Base-by-base conservation (phyloP, 257 asterid species). In the Solanum ossicruentum region DNA sequence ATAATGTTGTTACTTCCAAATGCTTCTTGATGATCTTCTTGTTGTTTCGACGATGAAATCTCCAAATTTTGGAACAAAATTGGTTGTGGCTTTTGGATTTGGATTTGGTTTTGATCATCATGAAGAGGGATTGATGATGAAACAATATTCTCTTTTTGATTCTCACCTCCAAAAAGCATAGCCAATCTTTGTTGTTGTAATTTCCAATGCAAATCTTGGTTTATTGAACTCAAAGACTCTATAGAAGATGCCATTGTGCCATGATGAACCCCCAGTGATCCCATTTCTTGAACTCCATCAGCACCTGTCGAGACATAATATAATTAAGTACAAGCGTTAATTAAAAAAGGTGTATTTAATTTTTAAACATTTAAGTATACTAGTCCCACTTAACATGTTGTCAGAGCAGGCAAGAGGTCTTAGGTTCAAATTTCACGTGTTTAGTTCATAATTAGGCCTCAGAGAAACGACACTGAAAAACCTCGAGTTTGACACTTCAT, bases 161-260 rank as follows among this genome's bases (percentile, higher is more conserved):
- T 63, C 13, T 87, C 93, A 4, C 86, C 91, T 21, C 89, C 93
- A 56, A 84, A 91, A 11, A 93, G 84, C 97, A 91, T 87, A 71
- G 97, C 89, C 41, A 96, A 65, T 85, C 99, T 90, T 82, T 96
- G 97, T 83, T 93, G 95, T 91, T 95, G 99, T 41, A 96, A 73
- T 77, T 92, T 95, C 97, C 92, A 93, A 87, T 96, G 99, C 10
- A 96, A 89, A 51, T 95, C 98, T 85, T 96, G 99, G 89, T 96
- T 96, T 57, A 95, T 91, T 2, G 92, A 92, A 79, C 98, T 95
- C 86, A 96, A 71, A 1, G 98, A 95, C 71, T 96, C 98, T 17
- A 95, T 94, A 0, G 98, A 93, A 5, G 98, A 90, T 4, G 98
- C 94, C 8, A 95, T 89, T 55, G 51, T 87, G 72, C 87, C 86